These are phyloP conservation scores for Mycena alexandri DNA, from an alignment of 768 basidiomycete genomes.

Conservation along the genomic window DNA sequence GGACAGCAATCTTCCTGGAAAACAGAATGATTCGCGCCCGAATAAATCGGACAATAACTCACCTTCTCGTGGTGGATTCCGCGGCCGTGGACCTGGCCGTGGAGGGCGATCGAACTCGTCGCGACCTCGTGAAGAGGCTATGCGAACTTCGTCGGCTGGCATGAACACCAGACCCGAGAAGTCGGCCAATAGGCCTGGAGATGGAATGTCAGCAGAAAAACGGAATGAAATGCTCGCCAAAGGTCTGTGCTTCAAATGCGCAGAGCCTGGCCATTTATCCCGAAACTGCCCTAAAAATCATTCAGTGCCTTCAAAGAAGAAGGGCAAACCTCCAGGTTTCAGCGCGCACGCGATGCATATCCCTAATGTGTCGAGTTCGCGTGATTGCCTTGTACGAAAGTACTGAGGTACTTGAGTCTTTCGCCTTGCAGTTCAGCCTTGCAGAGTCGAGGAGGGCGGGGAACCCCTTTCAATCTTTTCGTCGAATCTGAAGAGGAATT, in stretches of 20 bases:
- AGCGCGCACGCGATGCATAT: not conserved
- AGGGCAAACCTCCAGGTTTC: constrained; percentile 2
- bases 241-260: constrained; percentile 47
- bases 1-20: not conserved
- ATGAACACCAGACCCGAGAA: not conserved
- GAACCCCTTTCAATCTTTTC: constrained; percentile 1
- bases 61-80: not conserved
- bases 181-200: not conserved
- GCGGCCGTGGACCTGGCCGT: constrained; percentile 11
- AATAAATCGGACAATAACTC: no score
- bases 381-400: not conserved
- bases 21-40: no score
- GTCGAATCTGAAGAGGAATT: not conserved
- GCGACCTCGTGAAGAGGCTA: not conserved
- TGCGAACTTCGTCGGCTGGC: constrained; percentile 1
- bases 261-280: constrained; percentile 43
- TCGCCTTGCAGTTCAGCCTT: not conserved
- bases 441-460: constrained; percentile 10
- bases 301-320: constrained; percentile 6
- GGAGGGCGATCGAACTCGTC: constrained; percentile 7
- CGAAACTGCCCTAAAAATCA: constrained; percentile 28
- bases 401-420: not conserved
- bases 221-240: constrained; percentile 37
- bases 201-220: not conserved
- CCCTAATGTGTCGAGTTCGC: not conserved